Conservation (phyloP, 495 filamentous ascomycete species). For the Hypoxylon perforatum region DNA sequence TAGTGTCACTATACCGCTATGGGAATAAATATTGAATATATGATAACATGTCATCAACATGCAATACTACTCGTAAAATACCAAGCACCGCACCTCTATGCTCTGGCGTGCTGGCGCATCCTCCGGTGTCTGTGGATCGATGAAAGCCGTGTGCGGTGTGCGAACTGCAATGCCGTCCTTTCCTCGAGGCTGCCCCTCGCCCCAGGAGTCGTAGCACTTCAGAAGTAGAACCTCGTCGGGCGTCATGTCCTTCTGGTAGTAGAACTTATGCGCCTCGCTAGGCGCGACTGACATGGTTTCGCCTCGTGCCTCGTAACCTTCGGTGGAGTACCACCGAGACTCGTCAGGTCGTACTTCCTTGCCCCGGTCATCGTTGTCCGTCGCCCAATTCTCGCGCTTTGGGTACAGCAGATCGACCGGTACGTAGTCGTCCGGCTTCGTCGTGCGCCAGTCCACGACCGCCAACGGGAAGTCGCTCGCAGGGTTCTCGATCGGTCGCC, state of each 20-base stretch:
- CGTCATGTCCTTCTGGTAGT: constrained; percentile 84
- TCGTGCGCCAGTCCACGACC: constrained; percentile 72
- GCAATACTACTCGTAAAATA: constrained; percentile 66
- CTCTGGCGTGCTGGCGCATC: constrained; percentile 77
- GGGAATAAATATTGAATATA: background rate
- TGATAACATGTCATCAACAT: background rate
- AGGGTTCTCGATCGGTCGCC: constrained; percentile 76
- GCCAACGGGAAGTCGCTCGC: constrained; percentile 76
- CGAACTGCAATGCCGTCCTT: constrained; percentile 66
- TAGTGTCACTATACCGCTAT: background rate
- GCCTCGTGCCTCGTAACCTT: constrained; percentile 58
- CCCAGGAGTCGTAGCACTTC: constrained; percentile 83
- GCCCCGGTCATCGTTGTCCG: constrained; percentile 49
- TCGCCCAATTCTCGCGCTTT: constrained; percentile 54
- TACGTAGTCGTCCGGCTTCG: constrained; percentile 72
- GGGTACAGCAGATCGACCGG: constrained; percentile 79
- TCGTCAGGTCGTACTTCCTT: constrained; percentile 49
- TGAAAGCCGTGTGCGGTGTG: constrained; percentile 87
- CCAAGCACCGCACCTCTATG: constrained; percentile 87
- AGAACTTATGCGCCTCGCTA: constrained; percentile 71
- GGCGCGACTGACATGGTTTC: constrained; percentile 62
- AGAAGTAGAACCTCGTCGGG: constrained; percentile 80
- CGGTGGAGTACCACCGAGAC: constrained; percentile 36
- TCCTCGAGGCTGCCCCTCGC: constrained; percentile 56
- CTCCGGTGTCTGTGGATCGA: constrained; percentile 72